These are phyloP conservation scores for Eucalyptus polybractea DNA, from an alignment of 345 rosid species.

Conservation along the genomic window DNA sequence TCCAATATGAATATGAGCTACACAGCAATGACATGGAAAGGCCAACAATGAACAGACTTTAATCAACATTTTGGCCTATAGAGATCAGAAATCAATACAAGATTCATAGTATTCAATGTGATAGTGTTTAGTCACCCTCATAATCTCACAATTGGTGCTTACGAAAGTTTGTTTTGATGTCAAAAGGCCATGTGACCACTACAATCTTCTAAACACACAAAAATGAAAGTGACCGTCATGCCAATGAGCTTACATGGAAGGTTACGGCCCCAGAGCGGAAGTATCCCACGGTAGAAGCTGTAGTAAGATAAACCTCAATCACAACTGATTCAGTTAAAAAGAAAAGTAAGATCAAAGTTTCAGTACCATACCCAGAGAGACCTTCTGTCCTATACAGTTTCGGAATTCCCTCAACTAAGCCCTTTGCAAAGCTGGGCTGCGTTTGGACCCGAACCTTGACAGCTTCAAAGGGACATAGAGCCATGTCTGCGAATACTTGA, in stretches of 20 bases:
- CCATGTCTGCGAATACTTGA: constrained; percentile 53
- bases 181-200: neutral
- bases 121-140: neutral
- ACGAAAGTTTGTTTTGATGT: neutral
- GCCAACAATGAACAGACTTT: neutral
- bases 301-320: neutral
- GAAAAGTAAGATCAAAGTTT: neutral
- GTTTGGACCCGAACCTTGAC: constrained; percentile 57
- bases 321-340: neutral
- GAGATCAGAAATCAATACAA: neutral
- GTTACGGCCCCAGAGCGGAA: constrained; percentile 31
- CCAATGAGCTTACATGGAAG: constrained; percentile 15
- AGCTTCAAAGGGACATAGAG: constrained; percentile 65
- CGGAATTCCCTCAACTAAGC: constrained; percentile 49
- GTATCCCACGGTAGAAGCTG: constrained; percentile 23
- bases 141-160: neutral
- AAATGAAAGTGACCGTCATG: neutral
- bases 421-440: constrained; percentile 45
- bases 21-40: neutral
- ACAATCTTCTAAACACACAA: neutral
- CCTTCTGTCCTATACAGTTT: constrained; percentile 45
- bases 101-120: neutral
- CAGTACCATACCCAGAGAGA: constrained; percentile 26
- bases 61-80: neutral
- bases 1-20: neutral